phyloP scores from a whole-genome alignment of 2,329 filamentous ascomycete species.

The Pestalotiopsis fici region DNA sequence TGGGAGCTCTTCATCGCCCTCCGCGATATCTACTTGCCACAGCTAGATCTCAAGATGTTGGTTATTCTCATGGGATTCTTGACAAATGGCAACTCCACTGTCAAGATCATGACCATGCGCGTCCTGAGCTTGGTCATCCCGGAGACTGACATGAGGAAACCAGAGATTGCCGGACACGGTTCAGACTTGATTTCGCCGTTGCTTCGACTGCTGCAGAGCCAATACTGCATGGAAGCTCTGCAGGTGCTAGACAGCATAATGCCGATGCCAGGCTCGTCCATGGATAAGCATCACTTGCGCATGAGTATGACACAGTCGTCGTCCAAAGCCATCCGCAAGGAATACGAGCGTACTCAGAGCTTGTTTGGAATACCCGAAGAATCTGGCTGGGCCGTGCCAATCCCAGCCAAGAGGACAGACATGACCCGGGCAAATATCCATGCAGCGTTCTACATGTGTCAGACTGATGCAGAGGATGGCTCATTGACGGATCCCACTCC shows the following conservation, averaged over 20 bases:
- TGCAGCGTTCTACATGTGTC: slow-evolving; percentile 93
- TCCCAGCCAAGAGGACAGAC: slow-evolving; percentile 86
- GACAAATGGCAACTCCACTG: slow-evolving; percentile 85
- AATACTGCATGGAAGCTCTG: slow-evolving; percentile 89
- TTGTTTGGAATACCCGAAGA: slow-evolving; percentile 95
- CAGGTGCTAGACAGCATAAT: slow-evolving; percentile 94
- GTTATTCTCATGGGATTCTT: slow-evolving; percentile 90
- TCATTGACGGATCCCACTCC: slow-evolving; percentile 60
- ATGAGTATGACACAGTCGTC: slow-evolving; percentile 98
- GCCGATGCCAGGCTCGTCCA: slow-evolving; percentile 86
- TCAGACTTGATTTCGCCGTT: slow-evolving; percentile 94
- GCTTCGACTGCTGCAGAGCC: slow-evolving; percentile 84
- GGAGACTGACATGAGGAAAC: slow-evolving; percentile 88
- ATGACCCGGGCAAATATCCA: slow-evolving; percentile 90
- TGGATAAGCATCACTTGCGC: slow-evolving; percentile 90
- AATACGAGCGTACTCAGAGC: slow-evolving; percentile 92
- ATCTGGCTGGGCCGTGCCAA: slow-evolving; percentile 93
- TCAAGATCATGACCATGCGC: slow-evolving; percentile 91
- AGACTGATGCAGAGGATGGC: slow-evolving; percentile 62
- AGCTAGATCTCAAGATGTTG: slow-evolving; percentile 79
- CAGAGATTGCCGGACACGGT: slow-evolving; percentile 86
- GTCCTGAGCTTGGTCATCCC: slow-evolving; percentile 84
- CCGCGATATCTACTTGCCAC: slow-evolving; percentile 76
- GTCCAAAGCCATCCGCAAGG: slow-evolving; percentile 83
- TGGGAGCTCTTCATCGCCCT: slow-evolving; percentile 73